A percentile compares a stretch with the other conserved stretches of the same genome.
Evolutionary conservation across 331 rosid genomes (phyloP).

Genomic region (Cucumis variabilis): DNA sequence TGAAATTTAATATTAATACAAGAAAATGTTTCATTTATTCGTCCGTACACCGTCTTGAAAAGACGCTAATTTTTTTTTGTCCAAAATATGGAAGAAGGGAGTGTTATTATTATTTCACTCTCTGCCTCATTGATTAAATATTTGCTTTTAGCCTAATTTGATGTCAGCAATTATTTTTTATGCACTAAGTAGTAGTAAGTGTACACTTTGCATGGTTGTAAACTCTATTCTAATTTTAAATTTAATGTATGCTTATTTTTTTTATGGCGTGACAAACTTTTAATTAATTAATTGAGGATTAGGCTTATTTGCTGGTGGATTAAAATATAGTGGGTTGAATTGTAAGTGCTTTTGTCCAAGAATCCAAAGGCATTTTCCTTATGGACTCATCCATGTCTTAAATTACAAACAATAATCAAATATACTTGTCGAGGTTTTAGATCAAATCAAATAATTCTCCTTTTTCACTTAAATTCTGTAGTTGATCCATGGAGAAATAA

Average conservation of each 20-base stretch:
- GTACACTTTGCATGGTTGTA: not conserved
- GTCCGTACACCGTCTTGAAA: not conserved
- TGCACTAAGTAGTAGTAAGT: not conserved
- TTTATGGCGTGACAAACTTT: not conserved
- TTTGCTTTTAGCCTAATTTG: conserved; percentile 10
- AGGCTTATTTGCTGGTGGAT: not conserved
- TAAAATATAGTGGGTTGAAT: not conserved
- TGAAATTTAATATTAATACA: not conserved
- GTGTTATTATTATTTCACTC: not conserved
- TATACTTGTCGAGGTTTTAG: not conserved
- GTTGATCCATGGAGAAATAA: too few relatives aligned
- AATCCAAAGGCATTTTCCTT: not conserved
- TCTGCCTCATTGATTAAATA: conserved; percentile 3
- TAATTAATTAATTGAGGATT: not conserved
- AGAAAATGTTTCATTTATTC: not conserved
- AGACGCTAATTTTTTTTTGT: not conserved
- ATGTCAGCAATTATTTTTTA: conserved; percentile 2
- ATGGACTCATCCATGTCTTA: not conserved
- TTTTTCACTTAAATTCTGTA: too few relatives aligned
- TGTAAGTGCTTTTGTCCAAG: conserved; percentile 6
- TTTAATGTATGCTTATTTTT: not conserved
- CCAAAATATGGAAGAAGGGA: not conserved
- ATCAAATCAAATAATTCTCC: too few relatives aligned
- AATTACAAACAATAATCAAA: not conserved
- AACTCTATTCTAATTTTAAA: not conserved